phyloP scores from a whole-genome alignment of 2,329 filamentous ascomycete genomes.

The Escovopsis sp. region DNA sequence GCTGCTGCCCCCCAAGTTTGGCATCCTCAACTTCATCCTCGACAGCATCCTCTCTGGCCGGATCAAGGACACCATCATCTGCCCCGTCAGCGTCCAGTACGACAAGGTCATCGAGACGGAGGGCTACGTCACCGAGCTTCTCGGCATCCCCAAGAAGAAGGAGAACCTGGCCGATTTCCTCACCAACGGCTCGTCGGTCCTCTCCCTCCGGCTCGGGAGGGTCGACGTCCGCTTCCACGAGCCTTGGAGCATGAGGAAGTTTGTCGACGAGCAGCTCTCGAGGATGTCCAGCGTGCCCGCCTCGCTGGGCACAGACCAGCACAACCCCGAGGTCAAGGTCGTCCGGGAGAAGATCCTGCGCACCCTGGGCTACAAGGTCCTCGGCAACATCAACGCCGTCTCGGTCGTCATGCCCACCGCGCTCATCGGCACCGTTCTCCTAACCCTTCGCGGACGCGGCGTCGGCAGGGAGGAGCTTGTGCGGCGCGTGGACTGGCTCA shows the following conservation, averaged over 20 bases:
- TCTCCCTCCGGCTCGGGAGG: conserved; percentile 76
- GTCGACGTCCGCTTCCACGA: conserved; percentile 95
- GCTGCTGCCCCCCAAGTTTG: conserved; percentile 85
- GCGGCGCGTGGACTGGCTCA: conserved; percentile 81
- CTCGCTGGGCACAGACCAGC: conserved; percentile 29
- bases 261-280: conserved; percentile 62
- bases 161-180: conserved; percentile 86
- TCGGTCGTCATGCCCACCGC: conserved; percentile 98
- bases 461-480: conserved; percentile 79
- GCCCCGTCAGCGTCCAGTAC: conserved; percentile 93
- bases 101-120: conserved; percentile 98
- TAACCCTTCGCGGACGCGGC: conserved; percentile 81
- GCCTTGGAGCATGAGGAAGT: conserved; percentile 79
- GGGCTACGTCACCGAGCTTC: conserved; percentile 85
- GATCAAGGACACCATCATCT: conserved; percentile 82
- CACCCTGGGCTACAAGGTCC: conserved; percentile 79
- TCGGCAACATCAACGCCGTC: conserved; percentile 88
- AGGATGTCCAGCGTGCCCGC: conserved; percentile 30
- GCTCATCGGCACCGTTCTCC: conserved; percentile 79
- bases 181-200: conserved; percentile 67
- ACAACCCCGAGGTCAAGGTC: conserved; percentile 32
- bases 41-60: conserved; percentile 81
- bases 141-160: conserved; percentile 89
- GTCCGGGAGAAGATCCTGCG: conserved; percentile 61
- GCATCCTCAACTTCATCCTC: conserved; percentile 80